phyloP scores from a whole-genome alignment of 495 filamentous ascomycete genomes.

The Cercophora samala region DNA sequence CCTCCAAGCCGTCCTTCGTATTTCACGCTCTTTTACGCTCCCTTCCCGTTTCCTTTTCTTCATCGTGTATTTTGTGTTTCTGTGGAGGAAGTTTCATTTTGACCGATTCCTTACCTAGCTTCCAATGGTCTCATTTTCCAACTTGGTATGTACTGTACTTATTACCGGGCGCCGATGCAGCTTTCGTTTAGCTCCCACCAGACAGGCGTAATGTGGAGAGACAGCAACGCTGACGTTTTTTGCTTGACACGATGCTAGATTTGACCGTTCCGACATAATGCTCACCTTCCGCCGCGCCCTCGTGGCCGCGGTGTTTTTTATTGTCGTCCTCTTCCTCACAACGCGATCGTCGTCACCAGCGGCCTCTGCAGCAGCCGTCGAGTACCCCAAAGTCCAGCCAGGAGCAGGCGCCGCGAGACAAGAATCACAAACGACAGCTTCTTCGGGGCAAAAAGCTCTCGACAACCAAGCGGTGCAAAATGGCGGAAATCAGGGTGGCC shows the following conservation, averaged over 20 bases:
- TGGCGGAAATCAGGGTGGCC: constrained; percentile 25
- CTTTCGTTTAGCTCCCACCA: constrained; percentile 1
- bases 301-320: constrained; percentile 61
- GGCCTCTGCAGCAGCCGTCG: constrained; percentile 22
- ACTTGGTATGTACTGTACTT: constrained; percentile 4
- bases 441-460: constrained; percentile 16
- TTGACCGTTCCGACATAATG: constrained; percentile 30
- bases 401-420: constrained; percentile 26
- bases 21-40: constrained; percentile 1
- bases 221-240: constrained; percentile 8
- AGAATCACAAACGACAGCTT: constrained; percentile 23
- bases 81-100: not conserved
- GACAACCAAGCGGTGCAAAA: constrained; percentile 19
- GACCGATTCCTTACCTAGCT: not conserved
- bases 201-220: not conserved
- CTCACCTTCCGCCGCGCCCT: constrained; percentile 72
- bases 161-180: constrained; percentile 2
- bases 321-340: constrained; percentile 69
- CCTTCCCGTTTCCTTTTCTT: not conserved
- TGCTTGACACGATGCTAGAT: constrained; percentile 5
- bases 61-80: not conserved
- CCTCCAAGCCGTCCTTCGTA: not conserved
- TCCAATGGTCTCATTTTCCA: not conserved
- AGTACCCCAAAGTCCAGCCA: constrained; percentile 27
- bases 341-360: constrained; percentile 48